Evolutionary conservation across 1,284 basidiomycete species (phyloP).

Genomic region (Melanopsichium pennsylvanicum): DNA sequence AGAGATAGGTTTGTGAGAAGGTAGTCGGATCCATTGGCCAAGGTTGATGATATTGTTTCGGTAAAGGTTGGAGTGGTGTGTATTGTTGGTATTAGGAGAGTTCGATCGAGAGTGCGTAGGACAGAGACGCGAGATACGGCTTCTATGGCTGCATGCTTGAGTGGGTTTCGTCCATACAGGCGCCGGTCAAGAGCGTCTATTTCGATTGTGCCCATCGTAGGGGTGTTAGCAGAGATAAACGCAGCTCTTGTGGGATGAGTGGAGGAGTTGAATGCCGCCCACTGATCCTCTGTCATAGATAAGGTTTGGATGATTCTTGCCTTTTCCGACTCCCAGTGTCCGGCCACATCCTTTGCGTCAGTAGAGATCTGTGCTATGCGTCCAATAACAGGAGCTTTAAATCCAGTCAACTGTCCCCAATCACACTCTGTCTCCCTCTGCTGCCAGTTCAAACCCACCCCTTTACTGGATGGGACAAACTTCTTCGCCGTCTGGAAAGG

Average conservation of each 20-base stretch:
- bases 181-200: conserved; percentile 55
- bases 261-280: conserved; percentile 5
- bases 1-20: conserved; percentile 56
- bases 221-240: conserved; percentile 1
- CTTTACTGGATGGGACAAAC: background rate
- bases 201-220: conserved; percentile 25
- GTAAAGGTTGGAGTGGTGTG: background rate
- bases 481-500: conserved; percentile 10
- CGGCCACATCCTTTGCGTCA: background rate
- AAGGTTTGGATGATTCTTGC: conserved; percentile 2
- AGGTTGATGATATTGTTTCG: background rate
- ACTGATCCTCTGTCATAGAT: conserved; percentile 16
- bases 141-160: conserved; percentile 56
- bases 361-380: conserved; percentile 2
- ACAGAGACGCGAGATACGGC: conserved; percentile 17
- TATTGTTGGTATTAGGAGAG: too few relatives aligned
- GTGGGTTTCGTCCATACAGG: conserved; percentile 44
- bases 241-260: background rate
- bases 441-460: background rate
- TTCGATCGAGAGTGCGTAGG: conserved; percentile 13
- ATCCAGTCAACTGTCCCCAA: conserved; percentile 18
- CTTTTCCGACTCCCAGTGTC: background rate
- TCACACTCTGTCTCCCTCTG: conserved; percentile 17
- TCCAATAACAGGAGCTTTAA: conserved; percentile 14
- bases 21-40: conserved; percentile 59